Evolutionary conservation across 306 rosid genomes (phyloP).

Genomic region (Lupinus albus): DNA sequence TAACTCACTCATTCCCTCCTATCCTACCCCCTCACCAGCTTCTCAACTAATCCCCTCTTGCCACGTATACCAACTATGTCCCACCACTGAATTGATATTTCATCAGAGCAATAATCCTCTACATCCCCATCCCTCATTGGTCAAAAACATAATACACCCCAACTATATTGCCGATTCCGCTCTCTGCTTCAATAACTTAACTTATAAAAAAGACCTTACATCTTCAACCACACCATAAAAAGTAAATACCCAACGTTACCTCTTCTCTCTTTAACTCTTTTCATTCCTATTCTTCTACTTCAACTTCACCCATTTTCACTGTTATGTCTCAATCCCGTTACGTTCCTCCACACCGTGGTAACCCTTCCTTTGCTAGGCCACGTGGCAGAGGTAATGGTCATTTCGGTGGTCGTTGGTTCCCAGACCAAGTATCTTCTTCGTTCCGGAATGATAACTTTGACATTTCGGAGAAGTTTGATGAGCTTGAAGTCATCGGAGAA

Average conservation of each 20-base stretch:
- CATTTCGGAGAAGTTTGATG: constrained; percentile 25
- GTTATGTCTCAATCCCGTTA: constrained; percentile 46
- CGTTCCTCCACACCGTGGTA: constrained; percentile 49
- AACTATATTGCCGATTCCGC: no score
- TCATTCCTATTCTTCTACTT: background rate
- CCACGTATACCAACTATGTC: constrained; percentile 22
- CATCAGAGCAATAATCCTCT: background rate
- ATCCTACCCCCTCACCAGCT: background rate
- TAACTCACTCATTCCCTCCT: background rate
- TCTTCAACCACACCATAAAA: background rate
- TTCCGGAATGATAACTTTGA: constrained; percentile 1
- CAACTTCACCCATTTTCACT: constrained; percentile 23
- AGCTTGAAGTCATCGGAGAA: constrained; percentile 20
- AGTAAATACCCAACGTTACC: background rate
- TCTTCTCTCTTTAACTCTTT: background rate
- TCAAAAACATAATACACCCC: no score
- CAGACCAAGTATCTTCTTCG: background rate
- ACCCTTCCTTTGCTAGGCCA: constrained; percentile 13
- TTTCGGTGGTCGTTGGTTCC: constrained; percentile 4
- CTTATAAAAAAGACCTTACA: background rate
- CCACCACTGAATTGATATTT: constrained; percentile 31
- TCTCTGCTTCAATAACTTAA: no score
- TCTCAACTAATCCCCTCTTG: background rate
- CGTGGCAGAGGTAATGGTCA: constrained; percentile 33
- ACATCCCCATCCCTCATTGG: no score